A percentile compares a stretch with the other conserved stretches of the same genome.
These are phyloP conservation scores for Adansonia gregorii DNA, from an alignment of 441 rosid species.

Conservation along the genomic window DNA sequence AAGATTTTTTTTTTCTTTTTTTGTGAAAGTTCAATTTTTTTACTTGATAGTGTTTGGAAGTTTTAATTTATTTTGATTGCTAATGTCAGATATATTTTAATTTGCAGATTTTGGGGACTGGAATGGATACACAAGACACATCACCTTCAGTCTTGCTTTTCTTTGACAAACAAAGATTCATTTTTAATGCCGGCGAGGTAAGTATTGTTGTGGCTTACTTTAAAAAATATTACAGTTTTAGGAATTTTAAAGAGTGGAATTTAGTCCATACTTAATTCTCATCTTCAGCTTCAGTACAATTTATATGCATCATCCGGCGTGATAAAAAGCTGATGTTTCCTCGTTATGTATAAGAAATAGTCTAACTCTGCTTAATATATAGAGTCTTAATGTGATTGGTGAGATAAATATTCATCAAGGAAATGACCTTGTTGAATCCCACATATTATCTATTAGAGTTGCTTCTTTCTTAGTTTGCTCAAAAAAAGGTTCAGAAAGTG, in stretches of 20 bases:
- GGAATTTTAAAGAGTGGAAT: neutral
- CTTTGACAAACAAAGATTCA: slow-evolving; percentile 90
- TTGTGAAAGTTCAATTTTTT: neutral
- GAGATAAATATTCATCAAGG: slow-evolving; percentile 6
- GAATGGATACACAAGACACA: slow-evolving; percentile 97
- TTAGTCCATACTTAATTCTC: neutral
- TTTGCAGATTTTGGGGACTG: slow-evolving; percentile 83
- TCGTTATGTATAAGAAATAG: neutral
- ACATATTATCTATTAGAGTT: neutral
- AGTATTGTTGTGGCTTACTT: slow-evolving; percentile 1
- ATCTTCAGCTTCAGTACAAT: neutral
- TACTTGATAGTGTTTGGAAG: neutral
- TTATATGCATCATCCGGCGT: neutral
- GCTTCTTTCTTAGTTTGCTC: slow-evolving; percentile 7
- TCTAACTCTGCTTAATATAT: neutral
- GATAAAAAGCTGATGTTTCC: neutral
- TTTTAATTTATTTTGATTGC: neutral
- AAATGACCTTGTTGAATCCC: neutral
- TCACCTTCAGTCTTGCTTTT: slow-evolving; percentile 89
- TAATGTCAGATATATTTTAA: neutral
- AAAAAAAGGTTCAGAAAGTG: neutral
- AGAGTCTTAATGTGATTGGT: neutral
- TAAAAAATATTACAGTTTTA: neutral
- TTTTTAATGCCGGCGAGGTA: slow-evolving; percentile 98
- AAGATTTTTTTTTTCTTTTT: neutral